Evolutionary conservation across 176 grass and related monocot genomes (phyloP).

Genomic region (maize (Zea mays)): Zm-B73-REFERENCE-NAM-5.0 NC_050104.1:47806501-47807000

Average conservation of each 20-base stretch:
- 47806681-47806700: not conserved
- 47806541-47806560: not conserved
- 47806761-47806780: not conserved
- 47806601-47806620: not conserved
- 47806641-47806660: not conserved
- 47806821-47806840: not conserved
- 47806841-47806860: not conserved
- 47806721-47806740: constrained; percentile 17
- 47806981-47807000: too few species aligned
- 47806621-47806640: not conserved
- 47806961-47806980: too few species aligned
- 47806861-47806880: not conserved
- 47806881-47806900: not conserved
- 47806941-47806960: too few species aligned
- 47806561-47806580: not conserved
- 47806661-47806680: not conserved
- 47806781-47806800: not conserved
- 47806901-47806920: too few species aligned
- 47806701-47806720: not conserved
- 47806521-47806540: not conserved
- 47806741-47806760: not conserved
- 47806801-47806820: not conserved
- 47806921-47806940: too few species aligned
- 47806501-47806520: constrained; percentile 3
- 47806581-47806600: not conserved